Percentiles rank a stretch among this genome's conserved stretches.
Conservation (phyloP, 371 early-diverging fungal species). For the Apophysomyces ossiformis region DNA sequence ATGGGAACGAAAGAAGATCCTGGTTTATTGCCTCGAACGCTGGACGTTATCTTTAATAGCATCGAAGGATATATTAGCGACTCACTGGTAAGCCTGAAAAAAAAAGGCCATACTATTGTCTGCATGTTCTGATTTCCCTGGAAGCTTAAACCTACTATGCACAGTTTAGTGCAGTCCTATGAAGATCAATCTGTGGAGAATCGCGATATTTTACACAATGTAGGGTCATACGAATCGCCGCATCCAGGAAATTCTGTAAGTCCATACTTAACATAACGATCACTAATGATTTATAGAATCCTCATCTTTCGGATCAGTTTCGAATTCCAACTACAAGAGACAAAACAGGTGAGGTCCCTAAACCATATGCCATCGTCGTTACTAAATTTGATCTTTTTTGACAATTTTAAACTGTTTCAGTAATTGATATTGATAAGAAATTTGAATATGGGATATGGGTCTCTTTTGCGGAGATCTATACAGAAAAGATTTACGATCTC, state of each 20-base stretch:
- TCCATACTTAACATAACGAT: neutral
- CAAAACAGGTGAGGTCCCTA: slow-evolving; percentile 19
- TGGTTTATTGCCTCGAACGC: slow-evolving; percentile 66
- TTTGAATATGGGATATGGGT: slow-evolving; percentile 75
- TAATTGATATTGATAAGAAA: slow-evolving; percentile 43
- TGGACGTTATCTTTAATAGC: slow-evolving; percentile 65
- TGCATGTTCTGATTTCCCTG: neutral
- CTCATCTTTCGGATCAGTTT: slow-evolving; percentile 23
- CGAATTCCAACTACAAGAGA: slow-evolving; percentile 19
- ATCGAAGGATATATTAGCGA: slow-evolving; percentile 36
- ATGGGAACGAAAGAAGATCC: slow-evolving; percentile 60
- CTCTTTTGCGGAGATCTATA: slow-evolving; percentile 84
- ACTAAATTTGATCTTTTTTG: too few species aligned
- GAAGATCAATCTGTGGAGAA: slow-evolving; percentile 37
- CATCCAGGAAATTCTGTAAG: slow-evolving; percentile 26
- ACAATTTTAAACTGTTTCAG: slow-evolving; percentile 17
- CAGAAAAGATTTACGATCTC: slow-evolving; percentile 85
- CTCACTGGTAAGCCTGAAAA: slow-evolving; percentile 28
- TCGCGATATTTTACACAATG: slow-evolving; percentile 28
- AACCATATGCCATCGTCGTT: neutral
- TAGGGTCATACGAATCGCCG: slow-evolving; percentile 14
- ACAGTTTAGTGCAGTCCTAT: slow-evolving; percentile 44
- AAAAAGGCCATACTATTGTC: neutral
- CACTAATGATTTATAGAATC: slow-evolving; percentile 18
- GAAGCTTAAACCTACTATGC: slow-evolving; percentile 53